Percentiles rank a stretch among this genome's conserved stretches.
Conservation (phyloP, 2,329 filamentous ascomycete genomes). For the Hymenoscyphus fructigenus region DNA sequence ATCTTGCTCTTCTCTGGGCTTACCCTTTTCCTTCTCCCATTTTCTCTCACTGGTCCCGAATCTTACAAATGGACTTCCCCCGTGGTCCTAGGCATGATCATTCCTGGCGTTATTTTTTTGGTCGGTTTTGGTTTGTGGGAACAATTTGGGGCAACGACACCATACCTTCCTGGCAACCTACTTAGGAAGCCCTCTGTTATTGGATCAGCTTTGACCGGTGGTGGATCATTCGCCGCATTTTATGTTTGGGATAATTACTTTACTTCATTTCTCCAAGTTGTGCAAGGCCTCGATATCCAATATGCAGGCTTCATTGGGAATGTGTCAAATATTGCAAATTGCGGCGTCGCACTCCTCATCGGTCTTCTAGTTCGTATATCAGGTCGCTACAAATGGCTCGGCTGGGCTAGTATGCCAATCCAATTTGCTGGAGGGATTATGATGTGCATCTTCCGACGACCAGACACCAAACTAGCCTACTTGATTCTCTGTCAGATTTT, state of each 20-base stretch:
- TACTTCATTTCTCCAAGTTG: slow-evolving; percentile 52
- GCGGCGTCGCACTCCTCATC: slow-evolving; percentile 45
- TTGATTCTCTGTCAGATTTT: slow-evolving; percentile 61
- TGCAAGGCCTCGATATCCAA: slow-evolving; percentile 49
- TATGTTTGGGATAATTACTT: slow-evolving; percentile 55
- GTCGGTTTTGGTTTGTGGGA: slow-evolving; percentile 58
- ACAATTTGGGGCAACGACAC: slow-evolving; percentile 52
- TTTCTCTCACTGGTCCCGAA: slow-evolving; percentile 52
- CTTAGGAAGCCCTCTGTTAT: slow-evolving; percentile 51
- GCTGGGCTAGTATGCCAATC: slow-evolving; percentile 23
- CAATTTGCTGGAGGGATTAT: slow-evolving; percentile 52
- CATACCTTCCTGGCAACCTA: slow-evolving; percentile 56
- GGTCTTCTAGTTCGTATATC: slow-evolving; percentile 44
- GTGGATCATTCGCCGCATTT: slow-evolving; percentile 35
- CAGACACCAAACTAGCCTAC: slow-evolving; percentile 50
- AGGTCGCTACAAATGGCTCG: slow-evolving; percentile 32
- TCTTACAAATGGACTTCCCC: slow-evolving; percentile 24
- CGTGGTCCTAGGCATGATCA: slow-evolving; percentile 50
- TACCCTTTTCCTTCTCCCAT: slow-evolving; percentile 66
- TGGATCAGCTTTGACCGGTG: slow-evolving; percentile 42
- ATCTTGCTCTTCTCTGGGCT: slow-evolving; percentile 61
- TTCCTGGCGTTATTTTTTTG: slow-evolving; percentile 57
- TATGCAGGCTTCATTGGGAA: slow-evolving; percentile 51
- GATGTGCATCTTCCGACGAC: slow-evolving; percentile 58
- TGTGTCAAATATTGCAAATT: slow-evolving; percentile 52